Base-by-base conservation (phyloP, 805 yeast genomes). In the Candida maesae region DNA sequence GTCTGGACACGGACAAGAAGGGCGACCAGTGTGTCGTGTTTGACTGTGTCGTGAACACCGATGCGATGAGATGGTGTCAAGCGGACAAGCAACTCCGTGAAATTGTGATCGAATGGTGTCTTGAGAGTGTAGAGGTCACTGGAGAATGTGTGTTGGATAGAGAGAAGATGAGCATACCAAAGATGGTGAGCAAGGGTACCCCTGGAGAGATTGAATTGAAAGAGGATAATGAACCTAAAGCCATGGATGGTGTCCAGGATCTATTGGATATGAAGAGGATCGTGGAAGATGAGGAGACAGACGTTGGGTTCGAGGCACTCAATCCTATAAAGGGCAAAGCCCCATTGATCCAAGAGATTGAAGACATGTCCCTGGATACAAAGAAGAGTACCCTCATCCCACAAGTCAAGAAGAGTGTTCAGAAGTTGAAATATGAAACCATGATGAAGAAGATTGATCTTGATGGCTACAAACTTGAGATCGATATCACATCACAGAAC, bases 51-150 rank as follows among this genome's bases (percentile, higher is more conserved):
- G 74, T 88, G 43, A 79, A 86, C 56, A 70, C 76, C 8, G 64
- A 63, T 26, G 78, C 89, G 36, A 71, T 81, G 64, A 64, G 66
- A 32, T 81, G 90, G 82, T 71, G 81, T 24, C 67, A 74, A 32
- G 51, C 71, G 30, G 82, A 81, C 47, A 50, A 64, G 1, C 84
- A 84, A 37, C 67, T 88, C 41, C 68, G 78, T 44, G 70, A 78
- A 35, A 81, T 88, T 12, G 58, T 86, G 36, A 74, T 84, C 6
- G 95, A 87, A 56, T 87, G 95, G 84, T 82, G 95, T 53, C 59
- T 88, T 30, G 95, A 87, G 55, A 74, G 89, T 10, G 78, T 85
- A 3, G 96, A 87, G 57, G 64, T 80, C 44, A 54, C 72, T 19
- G 65, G 63, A 13, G 65, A 69, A 36, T 58, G 79, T 2, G 60